phyloP scores from a whole-genome alignment of 2,329 filamentous ascomycete species.

The Aureobasidium sp. region DNA sequence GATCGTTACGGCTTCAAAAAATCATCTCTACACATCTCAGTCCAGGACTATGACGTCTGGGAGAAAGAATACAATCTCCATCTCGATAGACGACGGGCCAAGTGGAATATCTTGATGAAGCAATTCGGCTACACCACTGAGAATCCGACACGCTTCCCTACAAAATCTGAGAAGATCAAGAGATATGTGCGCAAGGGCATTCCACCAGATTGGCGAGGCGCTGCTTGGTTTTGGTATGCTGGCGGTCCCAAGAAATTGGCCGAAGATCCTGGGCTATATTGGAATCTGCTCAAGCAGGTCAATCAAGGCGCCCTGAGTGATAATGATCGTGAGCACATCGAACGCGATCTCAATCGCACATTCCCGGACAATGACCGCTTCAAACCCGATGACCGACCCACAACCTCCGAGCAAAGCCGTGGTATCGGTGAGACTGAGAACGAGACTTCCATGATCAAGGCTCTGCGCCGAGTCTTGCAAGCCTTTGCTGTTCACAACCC shows the following conservation, averaged over 20 bases:
- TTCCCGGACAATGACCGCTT: slow-evolving; percentile 93
- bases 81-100: slow-evolving; percentile 64
- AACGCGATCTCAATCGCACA: slow-evolving; percentile 85
- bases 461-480: slow-evolving; percentile 76
- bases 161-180: slow-evolving; percentile 75
- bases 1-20: slow-evolving; percentile 94
- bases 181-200: slow-evolving; percentile 89
- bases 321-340: slow-evolving; percentile 81
- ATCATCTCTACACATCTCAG: slow-evolving; percentile 65
- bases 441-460: slow-evolving; percentile 73
- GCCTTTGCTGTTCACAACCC: slow-evolving; percentile 90
- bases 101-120: slow-evolving; percentile 63
- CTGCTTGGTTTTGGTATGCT: slow-evolving; percentile 95
- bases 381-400: slow-evolving; percentile 53
- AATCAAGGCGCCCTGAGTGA: slow-evolving; percentile 57
- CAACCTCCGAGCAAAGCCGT: slow-evolving; percentile 23
- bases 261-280: slow-evolving; percentile 71
- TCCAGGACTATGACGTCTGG: slow-evolving; percentile 56
- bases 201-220: slow-evolving; percentile 87
- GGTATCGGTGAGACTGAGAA: slow-evolving; percentile 24
- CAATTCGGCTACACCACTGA: slow-evolving; percentile 47
- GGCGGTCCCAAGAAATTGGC: slow-evolving; percentile 74
- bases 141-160: slow-evolving; percentile 69
- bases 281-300: slow-evolving; percentile 59
- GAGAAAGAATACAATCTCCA: slow-evolving; percentile 67